Percentiles rank a stretch among this genome's conserved stretches.
Conservation (phyloP, 2,329 filamentous ascomycete genomes). For the Scedosporium minutisporum region DNA sequence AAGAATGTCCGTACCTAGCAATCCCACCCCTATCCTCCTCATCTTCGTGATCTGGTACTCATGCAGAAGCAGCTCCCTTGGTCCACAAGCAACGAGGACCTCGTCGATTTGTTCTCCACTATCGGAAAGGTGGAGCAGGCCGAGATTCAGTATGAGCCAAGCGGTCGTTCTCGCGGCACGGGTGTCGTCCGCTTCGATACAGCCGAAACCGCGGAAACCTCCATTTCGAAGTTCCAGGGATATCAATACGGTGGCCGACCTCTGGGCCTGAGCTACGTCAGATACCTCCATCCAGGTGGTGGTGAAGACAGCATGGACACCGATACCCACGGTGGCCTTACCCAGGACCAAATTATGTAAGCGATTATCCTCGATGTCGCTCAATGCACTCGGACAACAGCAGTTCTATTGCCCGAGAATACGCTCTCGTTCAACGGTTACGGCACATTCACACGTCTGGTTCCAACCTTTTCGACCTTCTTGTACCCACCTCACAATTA, state of each 20-base stretch:
- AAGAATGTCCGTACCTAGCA: conserved; percentile 67
- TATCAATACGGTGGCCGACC: conserved; percentile 96
- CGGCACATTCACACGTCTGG: not conserved
- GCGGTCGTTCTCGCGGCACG: conserved; percentile 86
- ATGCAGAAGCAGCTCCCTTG: conserved; percentile 64
- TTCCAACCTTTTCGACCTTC: not conserved
- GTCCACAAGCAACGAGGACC: conserved; percentile 97
- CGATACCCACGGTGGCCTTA: conserved; percentile 63
- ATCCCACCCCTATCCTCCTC: not conserved
- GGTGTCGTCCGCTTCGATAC: conserved; percentile 93
- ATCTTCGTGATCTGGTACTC: not conserved
- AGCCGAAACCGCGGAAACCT: conserved; percentile 76
- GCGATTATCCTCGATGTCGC: not conserved
- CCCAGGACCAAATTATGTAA: conserved; percentile 98
- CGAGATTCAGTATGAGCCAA: conserved; percentile 98
- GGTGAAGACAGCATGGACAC: conserved; percentile 60
- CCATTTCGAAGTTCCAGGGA: conserved; percentile 93
- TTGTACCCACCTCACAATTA: conserved; percentile 1
- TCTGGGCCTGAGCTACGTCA: conserved; percentile 86
- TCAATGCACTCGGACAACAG: not conserved
- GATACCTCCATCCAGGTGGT: conserved; percentile 66
- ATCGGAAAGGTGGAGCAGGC: conserved; percentile 97
- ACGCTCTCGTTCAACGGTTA: not conserved
- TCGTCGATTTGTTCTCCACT: conserved; percentile 92
- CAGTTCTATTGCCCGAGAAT: not conserved